Evolutionary conservation across 225 moss, liverwort and hornwort species (phyloP), one percentile per base, ranked within the genome.

Genomic region (Ulota crispa): DNA sequence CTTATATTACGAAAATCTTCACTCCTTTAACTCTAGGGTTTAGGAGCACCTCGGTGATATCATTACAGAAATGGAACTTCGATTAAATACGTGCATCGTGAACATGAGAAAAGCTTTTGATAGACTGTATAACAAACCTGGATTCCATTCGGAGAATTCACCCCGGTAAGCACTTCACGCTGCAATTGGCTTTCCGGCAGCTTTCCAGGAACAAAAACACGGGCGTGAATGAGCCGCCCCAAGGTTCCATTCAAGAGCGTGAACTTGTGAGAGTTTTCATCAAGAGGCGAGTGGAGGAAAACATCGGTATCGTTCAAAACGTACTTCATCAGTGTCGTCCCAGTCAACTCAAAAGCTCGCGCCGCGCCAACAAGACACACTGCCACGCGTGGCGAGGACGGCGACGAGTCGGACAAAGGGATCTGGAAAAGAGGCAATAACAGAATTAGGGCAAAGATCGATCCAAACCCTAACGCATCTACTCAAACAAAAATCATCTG

Each of bases 291-390:
- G 62, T 99, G 89, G 13, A 99, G 68, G 60, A 95, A 99, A 32
- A 99, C 82, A 84, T 94, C 91, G 12, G 95, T 89, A 65, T 87
- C 42, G 27, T 87, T 91, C 64, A 99, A 36, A 21, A 99, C 69
- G 34, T 89, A 88, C 77, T 91, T 92, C 78, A 70, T 87, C 36
- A 99, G 84, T 21, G 85, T 93, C 20, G 83, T 88, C 0, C 95
- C 98, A 5, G 98, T 94, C 70, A 99, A 80, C 87, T 99, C 94
- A 60, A 99, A 99, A 16, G 93, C 91, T 42, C 98, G 87, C 37
- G 94, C 94, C 20, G 92, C 94, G 37, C 98, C 98, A 55, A 99
- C 98, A 42, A 99, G 80, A 75, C 98, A 99, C 71, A 99, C 87
- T 14, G 98, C 98, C 70, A 98, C 93, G 28, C 91, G 88, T 27